phyloP scores from a whole-genome alignment of 106 monocot genomes.

The Dendrobium huoshanense region DNA sequence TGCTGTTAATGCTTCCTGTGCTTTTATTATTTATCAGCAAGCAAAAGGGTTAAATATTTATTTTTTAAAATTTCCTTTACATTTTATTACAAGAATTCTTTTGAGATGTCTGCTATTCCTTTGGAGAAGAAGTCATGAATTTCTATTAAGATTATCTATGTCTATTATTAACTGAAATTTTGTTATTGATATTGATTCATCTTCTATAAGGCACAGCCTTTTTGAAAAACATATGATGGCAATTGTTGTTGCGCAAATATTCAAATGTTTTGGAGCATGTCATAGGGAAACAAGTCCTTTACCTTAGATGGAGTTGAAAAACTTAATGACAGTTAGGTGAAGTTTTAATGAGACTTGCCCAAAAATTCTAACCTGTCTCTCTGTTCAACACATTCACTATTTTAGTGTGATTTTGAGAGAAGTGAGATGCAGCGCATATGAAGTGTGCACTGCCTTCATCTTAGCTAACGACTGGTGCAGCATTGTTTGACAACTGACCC shows the following conservation, averaged over 20 bases:
- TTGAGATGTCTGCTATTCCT: conserved; percentile 1
- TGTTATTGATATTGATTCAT: background rate
- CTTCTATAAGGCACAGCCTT: background rate
- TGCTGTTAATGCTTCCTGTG: conserved; percentile 14
- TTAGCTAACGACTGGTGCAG: conserved; percentile 78
- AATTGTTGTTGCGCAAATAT: no score
- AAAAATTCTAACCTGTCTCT: conserved; percentile 19
- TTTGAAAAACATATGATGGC: background rate
- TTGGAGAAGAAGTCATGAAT: background rate
- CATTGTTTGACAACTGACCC: conserved; percentile 82
- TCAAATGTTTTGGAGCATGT: no score
- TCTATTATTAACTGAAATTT: background rate
- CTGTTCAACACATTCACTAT: conserved; percentile 23
- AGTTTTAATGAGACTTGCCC: conserved; percentile 15
- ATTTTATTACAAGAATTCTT: background rate
- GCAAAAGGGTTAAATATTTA: background rate
- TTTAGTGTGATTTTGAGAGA: conserved; percentile 50
- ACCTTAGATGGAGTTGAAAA: background rate
- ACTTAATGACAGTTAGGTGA: background rate
- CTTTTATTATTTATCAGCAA: conserved; percentile 6
- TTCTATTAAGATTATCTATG: background rate
- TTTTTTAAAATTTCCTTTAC: background rate
- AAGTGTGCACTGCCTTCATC: conserved; percentile 54
- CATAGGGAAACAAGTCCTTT: background rate
- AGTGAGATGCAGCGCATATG: conserved; percentile 39